Percentiles rank a stretch among this genome's conserved stretches.
Evolutionary conservation across 2,329 filamentous ascomycete species (phyloP).

Genomic region (Aurifilum marmelostoma): DNA sequence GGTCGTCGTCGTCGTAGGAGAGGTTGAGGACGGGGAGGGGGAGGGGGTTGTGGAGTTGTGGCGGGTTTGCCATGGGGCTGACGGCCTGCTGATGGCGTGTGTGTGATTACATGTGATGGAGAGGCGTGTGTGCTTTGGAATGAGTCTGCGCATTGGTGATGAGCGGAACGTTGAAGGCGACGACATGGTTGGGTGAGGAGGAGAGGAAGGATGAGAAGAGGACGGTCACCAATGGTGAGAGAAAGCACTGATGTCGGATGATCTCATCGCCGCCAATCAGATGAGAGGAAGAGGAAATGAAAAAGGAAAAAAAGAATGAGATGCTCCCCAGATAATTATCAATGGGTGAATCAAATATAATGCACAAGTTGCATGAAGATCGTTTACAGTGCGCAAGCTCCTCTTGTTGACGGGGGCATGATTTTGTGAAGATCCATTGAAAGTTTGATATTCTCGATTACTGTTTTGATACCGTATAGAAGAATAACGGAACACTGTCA

Average conservation of each 20-base stretch:
- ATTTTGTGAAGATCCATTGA: not conserved
- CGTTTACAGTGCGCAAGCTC: too few species aligned
- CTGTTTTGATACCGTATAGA: not conserved
- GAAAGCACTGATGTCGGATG: not conserved
- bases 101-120: too few species aligned
- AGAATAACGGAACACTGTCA: not conserved
- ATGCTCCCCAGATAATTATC: not conserved
- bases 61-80: not conserved
- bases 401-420: not conserved
- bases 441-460: constrained; percentile 5
- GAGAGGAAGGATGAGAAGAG: not conserved
- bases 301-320: not conserved
- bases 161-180: not conserved
- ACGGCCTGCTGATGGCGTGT: too few species aligned
- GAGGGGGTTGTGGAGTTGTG: not conserved
- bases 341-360: not conserved
- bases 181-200: not conserved
- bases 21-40: not conserved
- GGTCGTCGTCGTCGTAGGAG: not conserved
- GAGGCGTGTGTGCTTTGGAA: not conserved
- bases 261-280: not conserved
- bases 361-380: not conserved
- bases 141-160: not conserved
- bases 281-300: too few species aligned
- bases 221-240: not conserved